Percentiles rank a stretch among this genome's conserved stretches.
These are phyloP conservation scores for Trifolium dubium DNA, from an alignment of 306 rosid species.

Conservation along the genomic window DNA sequence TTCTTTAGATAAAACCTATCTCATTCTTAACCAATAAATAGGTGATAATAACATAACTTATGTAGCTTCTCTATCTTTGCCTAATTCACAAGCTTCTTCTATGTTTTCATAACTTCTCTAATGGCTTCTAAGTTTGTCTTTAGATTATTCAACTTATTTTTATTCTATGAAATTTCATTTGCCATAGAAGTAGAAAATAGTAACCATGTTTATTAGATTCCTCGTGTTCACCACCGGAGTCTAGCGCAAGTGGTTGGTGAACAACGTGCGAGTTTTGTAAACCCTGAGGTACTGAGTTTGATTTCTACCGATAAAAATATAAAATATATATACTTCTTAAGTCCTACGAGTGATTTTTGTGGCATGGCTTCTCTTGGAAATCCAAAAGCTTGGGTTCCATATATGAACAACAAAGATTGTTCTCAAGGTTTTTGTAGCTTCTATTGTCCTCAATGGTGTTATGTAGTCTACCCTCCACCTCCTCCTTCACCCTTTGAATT, in stretches of 20 bases:
- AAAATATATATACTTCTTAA: background rate
- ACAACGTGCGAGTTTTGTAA: background rate
- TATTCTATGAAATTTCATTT: background rate
- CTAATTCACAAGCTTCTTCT: constrained; percentile 22
- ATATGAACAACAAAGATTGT: constrained; percentile 76
- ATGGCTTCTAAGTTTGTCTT: constrained; percentile 29
- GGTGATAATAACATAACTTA: constrained; percentile 31
- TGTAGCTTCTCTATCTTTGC: constrained; percentile 10
- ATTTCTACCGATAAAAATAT: background rate
- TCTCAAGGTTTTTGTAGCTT: constrained; percentile 82
- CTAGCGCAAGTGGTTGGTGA: background rate
- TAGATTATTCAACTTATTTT: background rate
- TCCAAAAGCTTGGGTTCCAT: constrained; percentile 80
- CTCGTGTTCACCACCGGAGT: background rate
- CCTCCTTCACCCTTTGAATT: constrained; percentile 86
- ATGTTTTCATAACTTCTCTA: constrained; percentile 26
- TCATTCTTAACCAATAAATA: constrained; percentile 9
- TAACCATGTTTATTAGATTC: background rate
- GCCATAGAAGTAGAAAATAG: constrained; percentile 11
- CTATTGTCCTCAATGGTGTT: constrained; percentile 93
- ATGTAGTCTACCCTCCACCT: constrained; percentile 73
- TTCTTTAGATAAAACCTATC: background rate
- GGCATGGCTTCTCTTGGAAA: constrained; percentile 70
- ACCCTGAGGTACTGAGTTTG: background rate
- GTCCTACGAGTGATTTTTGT: constrained; percentile 11